Evolutionary conservation across 805 yeast genomes (phyloP).

Genomic region (Metschnikowia matae): DNA sequence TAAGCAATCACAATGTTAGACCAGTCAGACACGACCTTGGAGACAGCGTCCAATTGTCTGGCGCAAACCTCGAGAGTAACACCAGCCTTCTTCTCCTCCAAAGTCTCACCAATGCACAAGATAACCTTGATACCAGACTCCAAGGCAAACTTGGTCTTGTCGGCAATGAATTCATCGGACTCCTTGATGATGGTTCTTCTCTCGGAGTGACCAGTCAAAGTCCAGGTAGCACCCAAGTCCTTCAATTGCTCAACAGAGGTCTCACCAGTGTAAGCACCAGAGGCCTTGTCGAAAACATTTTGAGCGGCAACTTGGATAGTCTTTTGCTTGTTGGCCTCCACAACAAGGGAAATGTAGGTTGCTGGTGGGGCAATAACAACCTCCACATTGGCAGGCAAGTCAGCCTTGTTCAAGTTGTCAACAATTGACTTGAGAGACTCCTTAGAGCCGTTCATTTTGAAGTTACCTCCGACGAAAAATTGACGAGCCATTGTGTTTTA

Average conservation of each 20-base stretch:
- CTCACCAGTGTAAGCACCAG: conserved; percentile 99
- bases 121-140: conserved; percentile 88
- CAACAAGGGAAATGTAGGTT: conserved; percentile 80
- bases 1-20: conserved; percentile 88
- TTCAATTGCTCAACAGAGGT: conserved; percentile 81
- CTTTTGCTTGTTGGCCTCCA: conserved; percentile 58
- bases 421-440: conserved; percentile 79
- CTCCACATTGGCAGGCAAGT: conserved; percentile 73
- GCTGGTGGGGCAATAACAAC: conserved; percentile 97
- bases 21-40: conserved; percentile 84
- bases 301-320: conserved; percentile 86
- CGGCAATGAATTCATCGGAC: conserved; percentile 85
- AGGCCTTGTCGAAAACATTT: conserved; percentile 79
- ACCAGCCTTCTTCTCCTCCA: conserved; percentile 90
- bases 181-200: conserved; percentile 93
- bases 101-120: conserved; percentile 96
- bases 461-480: conserved; percentile 99
- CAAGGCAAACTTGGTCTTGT: conserved; percentile 90
- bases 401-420: conserved; percentile 74
- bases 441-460: conserved; percentile 96
- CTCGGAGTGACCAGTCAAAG: conserved; percentile 96
- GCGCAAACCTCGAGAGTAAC: conserved; percentile 81
- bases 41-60: conserved; percentile 86
- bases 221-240: conserved; percentile 93
- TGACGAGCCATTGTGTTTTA: conserved; percentile 61